Percentiles rank a stretch among this genome's conserved stretches.
Conservation (phyloP, 257 asterid genomes). For the Mitragyna speciosa region DNA sequence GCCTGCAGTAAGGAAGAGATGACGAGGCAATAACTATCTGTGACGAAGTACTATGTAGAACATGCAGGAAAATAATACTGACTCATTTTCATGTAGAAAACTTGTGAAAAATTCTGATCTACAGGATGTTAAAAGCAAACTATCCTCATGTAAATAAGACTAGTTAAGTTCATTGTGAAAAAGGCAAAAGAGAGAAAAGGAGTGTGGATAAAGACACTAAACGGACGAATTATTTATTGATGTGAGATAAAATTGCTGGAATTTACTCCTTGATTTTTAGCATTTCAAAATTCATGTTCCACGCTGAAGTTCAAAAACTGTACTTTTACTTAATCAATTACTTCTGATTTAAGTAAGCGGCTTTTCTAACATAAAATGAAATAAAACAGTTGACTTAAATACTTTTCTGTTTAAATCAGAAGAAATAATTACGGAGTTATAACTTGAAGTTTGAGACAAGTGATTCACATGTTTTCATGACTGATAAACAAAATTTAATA, state of each 20-base stretch:
- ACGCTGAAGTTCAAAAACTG: neutral
- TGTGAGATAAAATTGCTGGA: neutral
- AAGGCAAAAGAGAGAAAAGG: neutral
- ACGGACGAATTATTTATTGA: neutral
- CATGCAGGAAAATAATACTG: neutral
- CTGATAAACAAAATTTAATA: neutral
- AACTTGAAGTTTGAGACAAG: neutral
- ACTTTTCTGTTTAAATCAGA: too few relatives aligned
- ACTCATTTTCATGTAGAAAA: neutral
- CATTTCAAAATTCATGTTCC: neutral
- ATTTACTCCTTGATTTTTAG: too few relatives aligned
- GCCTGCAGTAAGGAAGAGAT: conserved; percentile 49
- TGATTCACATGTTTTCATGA: neutral
- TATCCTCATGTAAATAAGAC: neutral
- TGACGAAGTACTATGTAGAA: neutral
- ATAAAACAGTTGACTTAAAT: neutral
- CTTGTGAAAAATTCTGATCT: neutral
- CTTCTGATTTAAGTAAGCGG: neutral
- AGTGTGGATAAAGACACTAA: neutral
- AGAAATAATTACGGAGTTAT: neutral
- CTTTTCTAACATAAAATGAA: neutral
- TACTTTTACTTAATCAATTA: neutral
- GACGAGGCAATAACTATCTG: neutral
- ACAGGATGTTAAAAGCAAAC: neutral
- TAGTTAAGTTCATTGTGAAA: neutral